Base-by-base conservation (phyloP, 805 yeast species). In the Yamadazyma sp. region DNA sequence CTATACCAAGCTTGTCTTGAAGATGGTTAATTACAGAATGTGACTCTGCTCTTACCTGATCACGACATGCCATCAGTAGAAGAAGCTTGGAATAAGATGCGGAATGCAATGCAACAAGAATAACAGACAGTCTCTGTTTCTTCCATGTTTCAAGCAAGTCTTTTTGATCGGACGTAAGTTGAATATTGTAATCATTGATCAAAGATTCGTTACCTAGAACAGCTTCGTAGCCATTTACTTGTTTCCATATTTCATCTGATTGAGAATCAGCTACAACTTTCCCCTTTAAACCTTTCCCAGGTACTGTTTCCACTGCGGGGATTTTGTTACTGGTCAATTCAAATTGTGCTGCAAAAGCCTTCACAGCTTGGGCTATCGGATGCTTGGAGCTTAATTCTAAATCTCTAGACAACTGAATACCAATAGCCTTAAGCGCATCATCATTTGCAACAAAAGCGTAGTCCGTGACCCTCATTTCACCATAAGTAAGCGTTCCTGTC, bases 401-500 rank as follows among this genome's bases (percentile, higher is more conserved):
- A 42, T 79, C 84, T 43, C 77, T 63, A 0, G 80, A 64, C 1
- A 74, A 56, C 52, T 80, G 83, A 4, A 74, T 49, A 3, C 67
- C 65, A 14, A 33, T 25, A 27, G 41, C 43, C 18, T 49, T 39
- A 5, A 50, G 26, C 9, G 24, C 15, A 28, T 54, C 48, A 3
- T 28, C 30, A 7, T 39, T 41, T 15, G 47, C 52, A 28, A 66
- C 47, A n/a, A n/a, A n/a, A 3, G 67, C 57, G 50, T 59, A 70
- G 48, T 82, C 77, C 0, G 84, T 77, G 9, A 84, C 72, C 32
- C 62, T 62, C 28, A 79, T 68, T 23, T 76, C 76, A 1, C 86
- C 86, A 16, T 79, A 79, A 0, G 93, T 84, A 46, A 84, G 62
- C 0, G 93, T 84, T 1, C 91, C 93, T 0, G 91, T 84, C 48